A percentile compares a stretch with the other conserved stretches of the same genome.
Conservation (phyloP, 768 basidiomycete genomes). For the Termitomyces sp. region DNA sequence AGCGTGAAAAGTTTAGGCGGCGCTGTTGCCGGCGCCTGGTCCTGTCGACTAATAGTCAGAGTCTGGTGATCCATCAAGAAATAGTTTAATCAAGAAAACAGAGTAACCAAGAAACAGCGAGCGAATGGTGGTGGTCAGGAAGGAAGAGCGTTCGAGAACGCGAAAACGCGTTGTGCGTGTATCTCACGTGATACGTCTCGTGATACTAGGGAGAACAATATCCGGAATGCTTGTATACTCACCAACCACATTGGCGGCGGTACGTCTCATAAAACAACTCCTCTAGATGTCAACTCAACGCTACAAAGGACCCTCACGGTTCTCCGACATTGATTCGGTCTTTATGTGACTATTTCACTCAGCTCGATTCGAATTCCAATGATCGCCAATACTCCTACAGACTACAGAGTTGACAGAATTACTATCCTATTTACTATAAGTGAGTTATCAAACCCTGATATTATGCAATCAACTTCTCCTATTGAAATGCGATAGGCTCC, state of each 20-base stretch:
- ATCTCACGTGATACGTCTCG: neutral
- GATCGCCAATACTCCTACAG: neutral
- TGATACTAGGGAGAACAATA: neutral
- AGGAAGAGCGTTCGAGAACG: neutral
- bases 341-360: neutral
- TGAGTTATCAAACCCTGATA: neutral
- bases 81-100: neutral
- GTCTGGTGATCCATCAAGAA: neutral
- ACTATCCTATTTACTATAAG: neutral
- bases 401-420: neutral
- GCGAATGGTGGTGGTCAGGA: neutral
- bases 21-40: neutral
- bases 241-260: no score
- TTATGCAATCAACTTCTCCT: neutral
- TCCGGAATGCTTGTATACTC: no score
- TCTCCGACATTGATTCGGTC: neutral
- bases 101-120: neutral
- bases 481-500: neutral
- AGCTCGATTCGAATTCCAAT: neutral
- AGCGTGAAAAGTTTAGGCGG: constrained; percentile 10
- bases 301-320: no score
- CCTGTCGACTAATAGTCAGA: neutral
- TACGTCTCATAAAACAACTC: neutral
- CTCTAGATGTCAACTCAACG: neutral
- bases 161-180: neutral